Percentiles rank a stretch among this genome's conserved stretches.
phyloP scores from a whole-genome alignment of 768 basidiomycete genomes.

The Mycena pura region DNA sequence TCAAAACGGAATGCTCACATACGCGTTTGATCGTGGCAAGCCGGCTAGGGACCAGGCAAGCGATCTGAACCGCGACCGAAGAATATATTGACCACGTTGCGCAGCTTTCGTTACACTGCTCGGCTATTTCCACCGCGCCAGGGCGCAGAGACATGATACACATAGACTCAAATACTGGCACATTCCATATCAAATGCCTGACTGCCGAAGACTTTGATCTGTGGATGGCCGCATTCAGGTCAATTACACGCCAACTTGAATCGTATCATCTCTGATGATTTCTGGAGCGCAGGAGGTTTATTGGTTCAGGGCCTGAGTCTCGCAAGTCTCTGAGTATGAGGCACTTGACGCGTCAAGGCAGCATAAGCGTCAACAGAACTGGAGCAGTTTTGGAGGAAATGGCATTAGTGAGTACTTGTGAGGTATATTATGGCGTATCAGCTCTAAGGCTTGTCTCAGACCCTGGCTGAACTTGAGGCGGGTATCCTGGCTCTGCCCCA shows the following conservation, averaged over 20 bases:
- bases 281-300: slow-evolving; percentile 61
- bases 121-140: slow-evolving; percentile 79
- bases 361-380: slow-evolving; percentile 53
- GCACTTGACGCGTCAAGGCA: slow-evolving; percentile 50
- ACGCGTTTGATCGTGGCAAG: slow-evolving; percentile 75
- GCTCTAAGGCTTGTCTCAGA: slow-evolving; percentile 43
- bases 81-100: too few species aligned
- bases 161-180: slow-evolving; percentile 75
- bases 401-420: slow-evolving; percentile 58
- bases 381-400: slow-evolving; percentile 69
- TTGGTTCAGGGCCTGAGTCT: slow-evolving; percentile 54
- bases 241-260: slow-evolving; percentile 24
- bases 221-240: slow-evolving; percentile 84
- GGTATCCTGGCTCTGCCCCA: slow-evolving; percentile 53
- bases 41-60: slow-evolving; percentile 75
- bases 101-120: slow-evolving; percentile 67
- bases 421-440: neutral
- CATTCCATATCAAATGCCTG: slow-evolving; percentile 86
- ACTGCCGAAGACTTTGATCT: slow-evolving; percentile 69
- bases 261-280: slow-evolving; percentile 9
- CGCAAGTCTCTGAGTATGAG: slow-evolving; percentile 50
- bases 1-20: slow-evolving; percentile 72
- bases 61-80: too few species aligned
- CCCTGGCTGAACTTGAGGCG: slow-evolving; percentile 63
- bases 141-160: slow-evolving; percentile 84